A percentile compares a stretch with the other conserved stretches of the same genome.
Evolutionary conservation across 1,284 basidiomycete species (phyloP).

Genomic region (Tylopilus sp.): DNA sequence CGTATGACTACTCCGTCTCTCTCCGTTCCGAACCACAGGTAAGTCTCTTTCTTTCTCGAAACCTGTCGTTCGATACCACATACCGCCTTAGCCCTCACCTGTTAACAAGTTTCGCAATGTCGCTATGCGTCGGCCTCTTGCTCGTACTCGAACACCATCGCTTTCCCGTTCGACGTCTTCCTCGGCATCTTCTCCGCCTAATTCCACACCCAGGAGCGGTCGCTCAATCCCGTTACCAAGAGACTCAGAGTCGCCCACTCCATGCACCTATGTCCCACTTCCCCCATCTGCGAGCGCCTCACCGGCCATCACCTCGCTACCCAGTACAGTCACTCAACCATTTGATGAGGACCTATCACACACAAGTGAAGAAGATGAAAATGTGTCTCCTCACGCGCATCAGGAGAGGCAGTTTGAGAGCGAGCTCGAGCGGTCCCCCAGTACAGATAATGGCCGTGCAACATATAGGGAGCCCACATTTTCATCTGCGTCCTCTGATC

Average conservation of each 20-base stretch:
- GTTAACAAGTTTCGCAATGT: conserved; percentile 66
- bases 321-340: conserved; percentile 26
- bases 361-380: conserved; percentile 15
- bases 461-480: conserved; percentile 59
- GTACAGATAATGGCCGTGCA: conserved; percentile 20
- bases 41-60: conserved; percentile 17
- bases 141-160: conserved; percentile 66
- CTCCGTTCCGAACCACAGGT: conserved; percentile 65
- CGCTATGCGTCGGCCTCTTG: conserved; percentile 49
- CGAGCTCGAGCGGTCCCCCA: conserved; percentile 21
- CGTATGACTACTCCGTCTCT: conserved; percentile 59
- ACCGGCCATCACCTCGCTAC: conserved; percentile 36
- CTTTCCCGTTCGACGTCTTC: conserved; percentile 66
- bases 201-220: conserved; percentile 62
- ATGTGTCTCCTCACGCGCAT: not conserved
- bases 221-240: conserved; percentile 41
- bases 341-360: conserved; percentile 14
- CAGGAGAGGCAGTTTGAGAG: conserved; percentile 19
- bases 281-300: conserved; percentile 55
- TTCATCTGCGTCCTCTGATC: conserved; percentile 50
- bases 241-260: conserved; percentile 44
- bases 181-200: conserved; percentile 52
- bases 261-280: conserved; percentile 48
- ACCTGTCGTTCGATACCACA: conserved; percentile 1
- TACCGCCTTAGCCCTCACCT: conserved; percentile 50